Evolutionary conservation across 1,284 basidiomycete genomes (phyloP), one percentile per base, ranked within the genome.

Genomic region (Papiliotrema fonsecae): DNA sequence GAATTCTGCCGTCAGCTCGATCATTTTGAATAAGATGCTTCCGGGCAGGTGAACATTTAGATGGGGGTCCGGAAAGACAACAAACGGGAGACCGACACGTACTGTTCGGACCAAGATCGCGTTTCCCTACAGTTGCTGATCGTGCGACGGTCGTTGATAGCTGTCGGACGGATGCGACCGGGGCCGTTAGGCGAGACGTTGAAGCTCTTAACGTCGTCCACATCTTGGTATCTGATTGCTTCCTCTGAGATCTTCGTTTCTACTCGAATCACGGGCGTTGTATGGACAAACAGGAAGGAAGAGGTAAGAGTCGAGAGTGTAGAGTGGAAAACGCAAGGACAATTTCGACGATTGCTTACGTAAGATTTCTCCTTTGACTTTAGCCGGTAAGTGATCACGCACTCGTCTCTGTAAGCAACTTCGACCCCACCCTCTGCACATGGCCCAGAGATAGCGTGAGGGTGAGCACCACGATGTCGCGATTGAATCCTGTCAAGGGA

Each of bases 191-290:
- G 37, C 57, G 51, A 18, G 61, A 64, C 14, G 54, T 52, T 16
- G 61, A 64, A 30, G 61, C 60, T 50, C 58, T 49, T 41, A 64
- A 52, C 10, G 54, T 50, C 39, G 57, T 48, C 41, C 59, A 40
- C 61, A 63, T 63, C 22, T 14, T 47, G 39, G n/a, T n/a, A n/a
- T n/a, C n/a, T n/a, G n/a, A n/a, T n/a, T n/a, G n/a, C n/a, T n/a
- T n/a, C n/a, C n/a, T n/a, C n/a, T n/a, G n/a, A n/a, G n/a, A n/a
- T n/a, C n/a, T n/a, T n/a, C n/a, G n/a, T n/a, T n/a, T n/a, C n/a
- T n/a, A n/a, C n/a, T n/a, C n/a, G n/a, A n/a, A n/a, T n/a, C n/a
- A n/a, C n/a, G n/a, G n/a, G n/a, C n/a, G n/a, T n/a, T n/a, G n/a
- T n/a, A n/a, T n/a, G n/a, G n/a, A n/a, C n/a, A n/a, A n/a, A n/a